These are phyloP conservation scores for Thermothielavioides terrestris DNA, from an alignment of 495 filamentous ascomycete species.

Conservation along the genomic window DNA sequence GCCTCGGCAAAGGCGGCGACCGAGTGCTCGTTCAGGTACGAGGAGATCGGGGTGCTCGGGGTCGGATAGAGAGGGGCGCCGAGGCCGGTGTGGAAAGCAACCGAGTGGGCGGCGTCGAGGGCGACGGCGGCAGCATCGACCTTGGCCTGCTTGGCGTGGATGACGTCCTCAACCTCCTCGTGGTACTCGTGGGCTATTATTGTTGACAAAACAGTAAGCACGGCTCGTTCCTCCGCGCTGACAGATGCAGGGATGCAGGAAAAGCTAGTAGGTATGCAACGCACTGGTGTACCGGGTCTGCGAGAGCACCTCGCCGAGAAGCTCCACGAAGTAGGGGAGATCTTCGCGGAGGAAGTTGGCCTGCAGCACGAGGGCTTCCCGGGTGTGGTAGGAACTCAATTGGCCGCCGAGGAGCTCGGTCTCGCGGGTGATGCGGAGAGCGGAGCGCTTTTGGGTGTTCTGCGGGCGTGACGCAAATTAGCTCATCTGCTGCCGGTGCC, in stretches of 20 bases:
- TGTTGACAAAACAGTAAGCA: not conserved
- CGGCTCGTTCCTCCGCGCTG: not conserved
- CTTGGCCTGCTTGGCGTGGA: constrained; percentile 63
- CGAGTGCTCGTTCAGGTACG: constrained; percentile 65
- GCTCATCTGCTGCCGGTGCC: constrained; percentile 30
- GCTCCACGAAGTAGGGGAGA: constrained; percentile 94
- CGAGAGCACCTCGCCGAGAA: constrained; percentile 83
- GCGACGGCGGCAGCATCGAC: constrained; percentile 64
- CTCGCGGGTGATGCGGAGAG: constrained; percentile 87
- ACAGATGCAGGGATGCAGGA: not conserved
- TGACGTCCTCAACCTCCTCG: constrained; percentile 68
- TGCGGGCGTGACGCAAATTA: constrained; percentile 43
- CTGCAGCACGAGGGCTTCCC: constrained; percentile 83
- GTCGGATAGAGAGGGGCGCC: constrained; percentile 66
- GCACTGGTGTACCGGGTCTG: constrained; percentile 78
- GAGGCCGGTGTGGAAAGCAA: constrained; percentile 92
- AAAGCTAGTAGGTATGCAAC: constrained; percentile 21
- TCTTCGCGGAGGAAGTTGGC: constrained; percentile 93
- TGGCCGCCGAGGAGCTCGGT: constrained; percentile 85
- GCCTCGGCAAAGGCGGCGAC: constrained; percentile 62
- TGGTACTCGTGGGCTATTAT: constrained; percentile 71
- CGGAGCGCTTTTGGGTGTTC: constrained; percentile 78
- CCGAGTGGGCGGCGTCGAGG: constrained; percentile 72
- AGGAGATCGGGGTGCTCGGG: constrained; percentile 56
- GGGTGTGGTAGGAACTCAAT: constrained; percentile 74